Base-by-base conservation (phyloP, 2,329 filamentous ascomycete species). In the Mycocentrospora acerina region DNA sequence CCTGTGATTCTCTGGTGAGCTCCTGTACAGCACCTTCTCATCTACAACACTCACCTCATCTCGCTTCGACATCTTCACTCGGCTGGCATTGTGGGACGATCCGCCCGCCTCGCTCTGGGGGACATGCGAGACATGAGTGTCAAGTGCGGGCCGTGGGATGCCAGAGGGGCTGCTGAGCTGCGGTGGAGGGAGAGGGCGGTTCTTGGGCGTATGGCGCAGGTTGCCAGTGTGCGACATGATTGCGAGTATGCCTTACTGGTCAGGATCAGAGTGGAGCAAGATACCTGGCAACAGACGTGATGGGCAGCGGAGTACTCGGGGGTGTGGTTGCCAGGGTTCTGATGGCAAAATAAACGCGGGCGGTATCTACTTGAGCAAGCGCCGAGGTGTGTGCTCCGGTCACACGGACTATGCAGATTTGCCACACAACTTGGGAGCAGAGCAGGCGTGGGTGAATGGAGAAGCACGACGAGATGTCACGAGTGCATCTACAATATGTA, bases 61-160 rank as follows among this genome's bases (percentile, higher is more conserved):
- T 71, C 90, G 85, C 75, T 97, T 97, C 56, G 85, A 86, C 78
- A 96, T 91, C 74, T 96, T 96, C 70, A 93, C 88, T 64, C 93
- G 83, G 71, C 91, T 97, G 57, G 90, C 88, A 72, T 89, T 96
- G 73, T 96, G 80, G 27, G 86, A 83, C 38, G 88, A 87, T 48
- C 67, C 57, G 24, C 71, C 78, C 44, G 67, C 72, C 56, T 86
- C 85, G 71, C 74, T 81, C 50, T 75, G 73, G 54, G 77, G 71
- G 7, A 57, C 48, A 25, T 61, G 52, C 52, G 77, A 71, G 7
- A 55, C 42, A 34, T 61, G 53, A 42, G 76, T 73, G 42, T 90
- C 86, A 48, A 81, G 74, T 34, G 86, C 81, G 30, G 86, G 86
- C 58, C 87, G 79, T 55, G 85, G 86, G 62, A 90, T 90, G 61